Percentiles rank a stretch among this genome's conserved stretches.
Conservation (phyloP, 2,329 filamentous ascomycete species). For the Epichloe gansuensis region DNA sequence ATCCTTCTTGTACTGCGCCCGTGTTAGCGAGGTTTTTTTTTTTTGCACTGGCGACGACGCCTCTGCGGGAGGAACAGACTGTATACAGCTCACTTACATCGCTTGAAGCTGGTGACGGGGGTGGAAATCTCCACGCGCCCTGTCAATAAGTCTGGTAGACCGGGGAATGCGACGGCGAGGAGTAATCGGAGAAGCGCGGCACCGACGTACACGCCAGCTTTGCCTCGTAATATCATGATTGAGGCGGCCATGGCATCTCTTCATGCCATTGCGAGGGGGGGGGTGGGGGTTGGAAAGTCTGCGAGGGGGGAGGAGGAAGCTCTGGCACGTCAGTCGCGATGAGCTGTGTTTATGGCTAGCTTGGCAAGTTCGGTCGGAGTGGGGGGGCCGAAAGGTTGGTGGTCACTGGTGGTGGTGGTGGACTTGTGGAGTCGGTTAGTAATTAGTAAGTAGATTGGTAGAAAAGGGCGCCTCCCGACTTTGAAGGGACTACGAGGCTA, state of each 20-base stretch:
- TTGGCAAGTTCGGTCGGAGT: constrained; percentile 16
- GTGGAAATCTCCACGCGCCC: constrained; percentile 94
- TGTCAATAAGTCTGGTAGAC: constrained; percentile 71
- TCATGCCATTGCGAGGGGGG: constrained; percentile 4
- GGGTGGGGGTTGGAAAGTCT: too few relatives aligned
- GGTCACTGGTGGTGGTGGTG: too few relatives aligned
- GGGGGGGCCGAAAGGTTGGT: constrained; percentile 4
- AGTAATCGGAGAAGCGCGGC: constrained; percentile 69
- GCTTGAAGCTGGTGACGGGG: constrained; percentile 94
- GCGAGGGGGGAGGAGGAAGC: background rate
- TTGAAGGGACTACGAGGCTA: too few relatives aligned
- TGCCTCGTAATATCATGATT: constrained; percentile 28
- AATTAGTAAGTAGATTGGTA: too few relatives aligned
- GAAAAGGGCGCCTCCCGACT: too few relatives aligned
- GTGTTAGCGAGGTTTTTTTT: background rate
- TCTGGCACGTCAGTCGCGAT: background rate
- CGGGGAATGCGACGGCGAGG: constrained; percentile 70
- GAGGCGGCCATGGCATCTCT: constrained; percentile 11
- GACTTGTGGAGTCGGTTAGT: too few relatives aligned
- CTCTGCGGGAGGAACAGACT: background rate
- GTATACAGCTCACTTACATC: constrained; percentile 46
- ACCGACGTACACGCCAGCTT: constrained; percentile 51
- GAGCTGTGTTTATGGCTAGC: background rate
- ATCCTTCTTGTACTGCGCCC: constrained; percentile 72
- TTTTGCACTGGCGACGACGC: background rate